These are phyloP conservation scores for Cupressus sempervirens DNA, from an alignment of 75 land plant genomes.

Conservation along the genomic window DNA sequence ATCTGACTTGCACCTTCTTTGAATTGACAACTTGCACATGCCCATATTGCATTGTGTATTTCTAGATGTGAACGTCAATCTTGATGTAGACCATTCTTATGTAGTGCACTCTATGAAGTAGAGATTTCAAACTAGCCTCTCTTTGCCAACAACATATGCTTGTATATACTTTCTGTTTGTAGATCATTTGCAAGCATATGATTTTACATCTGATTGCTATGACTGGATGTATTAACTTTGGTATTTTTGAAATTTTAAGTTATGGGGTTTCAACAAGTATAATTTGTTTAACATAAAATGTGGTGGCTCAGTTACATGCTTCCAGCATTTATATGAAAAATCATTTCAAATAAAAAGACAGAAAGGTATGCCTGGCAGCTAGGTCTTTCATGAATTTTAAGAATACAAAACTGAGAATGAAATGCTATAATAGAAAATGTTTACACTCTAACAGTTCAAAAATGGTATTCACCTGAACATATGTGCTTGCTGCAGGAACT, in stretches of 20 bases:
- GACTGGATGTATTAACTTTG: background rate
- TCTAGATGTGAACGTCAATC: background rate
- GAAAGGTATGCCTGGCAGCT: background rate
- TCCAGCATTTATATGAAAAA: background rate
- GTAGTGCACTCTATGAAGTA: background rate
- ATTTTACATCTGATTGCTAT: background rate
- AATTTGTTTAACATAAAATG: background rate
- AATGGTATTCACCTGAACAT: conserved; percentile 64
- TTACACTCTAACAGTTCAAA: background rate
- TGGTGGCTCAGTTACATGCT: background rate
- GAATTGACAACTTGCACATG: background rate
- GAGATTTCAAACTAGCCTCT: background rate
- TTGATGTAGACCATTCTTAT: background rate
- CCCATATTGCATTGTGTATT: background rate
- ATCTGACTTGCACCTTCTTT: background rate
- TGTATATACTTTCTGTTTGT: background rate
- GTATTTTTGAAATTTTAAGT: background rate
- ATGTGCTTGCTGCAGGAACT: conserved; percentile 71
- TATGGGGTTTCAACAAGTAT: background rate
- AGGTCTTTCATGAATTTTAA: background rate
- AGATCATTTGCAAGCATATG: background rate
- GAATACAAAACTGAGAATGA: background rate
- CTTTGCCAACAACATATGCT: background rate
- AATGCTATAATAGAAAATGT: background rate
- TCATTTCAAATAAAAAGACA: background rate